Conservation (phyloP, 768 basidiomycete species). For the Harrya chromipes region DNA sequence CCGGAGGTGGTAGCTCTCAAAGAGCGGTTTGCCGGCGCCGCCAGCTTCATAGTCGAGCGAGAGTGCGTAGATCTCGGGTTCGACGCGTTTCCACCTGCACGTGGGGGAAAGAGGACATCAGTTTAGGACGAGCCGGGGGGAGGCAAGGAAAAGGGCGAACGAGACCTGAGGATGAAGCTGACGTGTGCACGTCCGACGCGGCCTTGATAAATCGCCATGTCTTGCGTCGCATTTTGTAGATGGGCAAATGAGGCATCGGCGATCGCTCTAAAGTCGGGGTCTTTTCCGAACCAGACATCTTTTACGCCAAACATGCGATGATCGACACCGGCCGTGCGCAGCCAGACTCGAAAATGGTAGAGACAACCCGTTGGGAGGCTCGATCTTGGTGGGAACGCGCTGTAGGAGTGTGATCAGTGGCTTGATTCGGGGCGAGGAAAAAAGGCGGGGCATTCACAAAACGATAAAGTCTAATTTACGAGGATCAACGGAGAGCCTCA, state of each 20-base stretch:
- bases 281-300: constrained; percentile 63
- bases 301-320: constrained; percentile 64
- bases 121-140: no score
- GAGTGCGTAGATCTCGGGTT: constrained; percentile 47
- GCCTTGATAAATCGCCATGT: constrained; percentile 52
- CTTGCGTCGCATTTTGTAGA: constrained; percentile 40
- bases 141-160: neutral
- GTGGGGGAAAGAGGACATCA: no score
- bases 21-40: constrained; percentile 53
- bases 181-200: constrained; percentile 55
- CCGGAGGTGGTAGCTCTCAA: constrained; percentile 51
- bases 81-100: constrained; percentile 44
- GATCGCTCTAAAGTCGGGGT: constrained; percentile 61
- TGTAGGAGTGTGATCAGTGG: constrained; percentile 21
- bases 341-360: constrained; percentile 62
- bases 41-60: constrained; percentile 64
- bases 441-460: constrained; percentile 41
- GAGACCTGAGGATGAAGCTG: constrained; percentile 52
- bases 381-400: constrained; percentile 58
- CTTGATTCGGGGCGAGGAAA: neutral
- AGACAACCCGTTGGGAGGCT: constrained; percentile 52
- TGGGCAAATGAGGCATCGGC: constrained; percentile 55
- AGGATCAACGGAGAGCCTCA: constrained; percentile 51
- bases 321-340: constrained; percentile 53
- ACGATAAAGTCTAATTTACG: constrained; percentile 55